Percentiles rank a stretch among this genome's conserved stretches.
Evolutionary conservation across 2,329 filamentous ascomycete species (phyloP).

Genomic region (Periglandula ipomoeae): DNA sequence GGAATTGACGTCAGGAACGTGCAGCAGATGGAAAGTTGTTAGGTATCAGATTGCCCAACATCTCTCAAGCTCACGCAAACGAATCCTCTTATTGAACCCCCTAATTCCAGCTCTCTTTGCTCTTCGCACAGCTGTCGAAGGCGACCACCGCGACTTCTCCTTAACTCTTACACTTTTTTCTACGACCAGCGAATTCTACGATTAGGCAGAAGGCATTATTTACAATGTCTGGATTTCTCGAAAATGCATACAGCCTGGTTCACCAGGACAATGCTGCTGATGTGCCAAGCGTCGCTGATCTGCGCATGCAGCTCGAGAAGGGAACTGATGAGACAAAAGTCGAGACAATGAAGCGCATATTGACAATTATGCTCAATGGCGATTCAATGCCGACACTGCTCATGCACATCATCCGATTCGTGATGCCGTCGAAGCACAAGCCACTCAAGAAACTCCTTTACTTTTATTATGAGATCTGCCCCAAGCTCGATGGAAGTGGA

Average conservation of each 20-base stretch:
- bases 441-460: slow-evolving; percentile 95
- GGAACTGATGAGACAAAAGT: slow-evolving; percentile 87
- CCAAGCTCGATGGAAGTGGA: slow-evolving; percentile 82
- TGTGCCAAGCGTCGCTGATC: slow-evolving; percentile 79
- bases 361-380: slow-evolving; percentile 96
- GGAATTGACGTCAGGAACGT: slow-evolving; percentile 14
- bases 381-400: slow-evolving; percentile 90
- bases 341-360: slow-evolving; percentile 91
- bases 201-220: slow-evolving; percentile 20
- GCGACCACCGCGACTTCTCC: not conserved
- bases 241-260: slow-evolving; percentile 92
- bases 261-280: slow-evolving; percentile 96
- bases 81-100: not conserved
- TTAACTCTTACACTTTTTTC: not conserved
- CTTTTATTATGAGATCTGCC: slow-evolving; percentile 99
- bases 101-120: not conserved
- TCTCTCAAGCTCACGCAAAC: not conserved
- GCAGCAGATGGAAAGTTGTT: slow-evolving; percentile 2
- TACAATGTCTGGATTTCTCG: slow-evolving; percentile 91
- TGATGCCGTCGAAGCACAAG: slow-evolving; percentile 98
- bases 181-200: not conserved
- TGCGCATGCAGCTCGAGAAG: slow-evolving; percentile 90
- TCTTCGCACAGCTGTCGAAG: not conserved
- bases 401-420: slow-evolving; percentile 99
- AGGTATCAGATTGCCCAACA: not conserved